Evolutionary conservation across 176 grass and related monocot genomes (phyloP), one percentile per base, ranked within the genome.

Genomic region (Calamus simplicifolius): DNA sequence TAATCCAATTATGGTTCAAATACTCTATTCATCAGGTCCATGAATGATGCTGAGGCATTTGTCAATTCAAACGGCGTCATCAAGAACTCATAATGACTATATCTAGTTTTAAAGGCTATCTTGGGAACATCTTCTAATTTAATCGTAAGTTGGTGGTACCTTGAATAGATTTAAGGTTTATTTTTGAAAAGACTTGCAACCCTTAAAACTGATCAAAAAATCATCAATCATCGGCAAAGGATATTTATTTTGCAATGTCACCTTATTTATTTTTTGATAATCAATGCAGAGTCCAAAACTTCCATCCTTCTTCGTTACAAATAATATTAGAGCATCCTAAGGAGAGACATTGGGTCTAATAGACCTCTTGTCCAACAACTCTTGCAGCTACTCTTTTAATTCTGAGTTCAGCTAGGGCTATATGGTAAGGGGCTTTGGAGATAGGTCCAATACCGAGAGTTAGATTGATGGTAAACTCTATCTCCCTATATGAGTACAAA

Each of bases 21-120:
- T 13, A 69, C 16, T 13, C 18, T 14, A 18, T 69, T 69, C 50
- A 69, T 69, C 16, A 69, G 19, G 15, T 18, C 19, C 25, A 52
- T 35, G 57, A 69, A 69, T n/a, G n/a, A 3, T 3, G 23, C 49
- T 0, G 50, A 50, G 2, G 6, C 10, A 43, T 69, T 69, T 3
- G 66, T 56, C 17, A 69, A 29, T 2, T 50, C 50, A 56, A 55
- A 69, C 5, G 25, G 50, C 4, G 38, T 69, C 30, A 58, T 2
- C 7, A 15, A 35, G 18, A 55, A 56, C 23, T 69, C 66, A 49
- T 52, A 69, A 13, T 57, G 14, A 4, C 25, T 51, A 31, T 55
- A 19, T 7, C 49, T 23, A 4, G 62, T 23, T 66, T 4, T 3
- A 49, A 66, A 66, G 4, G 30, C 62, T 10, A 5, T 66, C 19